Base-by-base conservation (phyloP, 73 alveolate genomes). In the Paramecium octaurelia region DNA sequence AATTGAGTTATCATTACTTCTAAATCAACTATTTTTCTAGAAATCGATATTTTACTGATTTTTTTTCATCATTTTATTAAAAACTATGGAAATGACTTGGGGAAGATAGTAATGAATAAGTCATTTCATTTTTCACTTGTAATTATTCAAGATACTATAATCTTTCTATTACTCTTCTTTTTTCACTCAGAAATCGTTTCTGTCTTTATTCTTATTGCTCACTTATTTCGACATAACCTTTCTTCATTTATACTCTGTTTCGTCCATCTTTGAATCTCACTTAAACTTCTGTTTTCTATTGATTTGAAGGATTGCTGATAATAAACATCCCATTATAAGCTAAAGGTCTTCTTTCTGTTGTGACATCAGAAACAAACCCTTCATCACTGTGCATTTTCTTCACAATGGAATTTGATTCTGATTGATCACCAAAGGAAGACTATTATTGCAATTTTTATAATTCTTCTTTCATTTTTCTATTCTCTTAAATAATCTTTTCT, bases 401-500 rank as follows among this genome's bases (percentile, higher is more conserved):
- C 1, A 64, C 84, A 11, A 31, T 64, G 4, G 14, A 64, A 31
- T 40, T 23, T 31, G 46, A 27, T 14, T 58, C 75, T 8, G 93
- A 38, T 1, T 35, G 40, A 12, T 87, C 93, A 35, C 68, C 60
- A 36, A 64, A 38, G 18, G 86, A 42, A 18, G 69, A 42, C 16
- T 87, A 40, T 60, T 42, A 40, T 40, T 90, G 48, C 8, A 93
- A n/a, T 46, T 64, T 54, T 64, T 93, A 54, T 24, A 96, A 69
- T 58, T 95, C 95, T 38, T 88, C 38, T 73, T 94, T 93, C 97
- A 96, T 93, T 29, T 88, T 80, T 77, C 95, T 94, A 92, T 96
- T 96, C 92, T 96, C 98, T 85, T 95, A n/a, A 31, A 86, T 93
- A 58, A 96, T 58, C 29, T 89, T 48, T 86, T 95, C 97, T 20